Evolutionary conservation across 2,329 filamentous ascomycete genomes (phyloP).

Genomic region (Camptophora hylomeconis): DNA sequence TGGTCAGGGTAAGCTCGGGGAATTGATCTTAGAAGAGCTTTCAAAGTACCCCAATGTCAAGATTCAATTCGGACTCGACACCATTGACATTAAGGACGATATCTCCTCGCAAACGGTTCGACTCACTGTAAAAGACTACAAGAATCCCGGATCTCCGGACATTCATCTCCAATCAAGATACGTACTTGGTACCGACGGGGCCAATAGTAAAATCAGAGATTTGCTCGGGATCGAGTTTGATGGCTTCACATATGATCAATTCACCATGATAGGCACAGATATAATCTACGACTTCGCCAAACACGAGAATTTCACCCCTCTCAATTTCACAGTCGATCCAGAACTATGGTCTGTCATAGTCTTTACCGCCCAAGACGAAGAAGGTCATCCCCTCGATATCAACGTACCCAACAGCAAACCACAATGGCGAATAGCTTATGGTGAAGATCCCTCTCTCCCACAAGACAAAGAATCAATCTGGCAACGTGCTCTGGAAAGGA

Average conservation of each 20-base stretch:
- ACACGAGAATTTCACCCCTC: conserved; percentile 6
- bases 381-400: not conserved
- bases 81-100: conserved; percentile 5
- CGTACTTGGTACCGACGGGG: conserved; percentile 9
- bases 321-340: conserved; percentile 11
- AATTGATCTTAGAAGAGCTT: conserved; percentile 6
- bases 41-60: conserved; percentile 6
- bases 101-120: not conserved
- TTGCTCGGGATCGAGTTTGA: conserved; percentile 11
- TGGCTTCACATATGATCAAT: conserved; percentile 12
- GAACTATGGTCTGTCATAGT: conserved; percentile 14
- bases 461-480: conserved; percentile 2
- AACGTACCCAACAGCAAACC: conserved; percentile 2
- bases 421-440: conserved; percentile 7
- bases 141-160: conserved; percentile 3
- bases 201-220: conserved; percentile 6
- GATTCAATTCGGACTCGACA: conserved; percentile 6
- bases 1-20: conserved; percentile 5
- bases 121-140: conserved; percentile 3
- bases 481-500: conserved; percentile 3
- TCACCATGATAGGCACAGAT: conserved; percentile 10
- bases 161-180: conserved; percentile 4
- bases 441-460: conserved; percentile 4
- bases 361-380: conserved; percentile 6
- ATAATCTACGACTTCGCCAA: conserved; percentile 12